Conservation (phyloP, 306 rosid species). For the Quercus bicolor region DNA sequence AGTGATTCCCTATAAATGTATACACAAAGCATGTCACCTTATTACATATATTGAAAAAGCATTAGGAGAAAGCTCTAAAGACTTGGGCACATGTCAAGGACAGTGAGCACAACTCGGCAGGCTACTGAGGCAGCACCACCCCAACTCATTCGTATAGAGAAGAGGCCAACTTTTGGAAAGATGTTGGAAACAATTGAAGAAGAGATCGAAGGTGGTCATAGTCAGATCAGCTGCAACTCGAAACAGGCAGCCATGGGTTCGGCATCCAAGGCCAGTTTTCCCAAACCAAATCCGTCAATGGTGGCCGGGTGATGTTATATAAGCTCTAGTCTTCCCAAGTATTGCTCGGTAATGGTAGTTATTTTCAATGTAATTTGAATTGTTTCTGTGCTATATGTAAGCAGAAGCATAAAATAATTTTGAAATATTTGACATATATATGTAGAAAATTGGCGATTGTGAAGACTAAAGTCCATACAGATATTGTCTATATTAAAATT, state of each 20-base stretch:
- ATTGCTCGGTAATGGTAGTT: background rate
- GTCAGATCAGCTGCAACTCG: background rate
- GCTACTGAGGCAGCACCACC: constrained; percentile 3
- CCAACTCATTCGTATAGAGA: background rate
- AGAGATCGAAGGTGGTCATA: background rate
- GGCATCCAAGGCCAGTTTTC: background rate
- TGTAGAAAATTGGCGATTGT: too few relatives aligned
- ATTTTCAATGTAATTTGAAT: background rate
- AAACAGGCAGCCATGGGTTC: background rate
- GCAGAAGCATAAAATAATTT: background rate
- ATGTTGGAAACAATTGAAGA: constrained; percentile 2
- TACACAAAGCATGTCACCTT: background rate
- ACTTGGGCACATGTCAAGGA: background rate
- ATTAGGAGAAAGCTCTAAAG: background rate
- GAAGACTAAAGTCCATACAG: too few relatives aligned
- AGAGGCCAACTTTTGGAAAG: background rate
- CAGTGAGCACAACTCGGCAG: background rate
- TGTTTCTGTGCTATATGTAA: background rate
- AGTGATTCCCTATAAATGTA: background rate
- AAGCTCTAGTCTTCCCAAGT: background rate
- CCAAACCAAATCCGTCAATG: background rate
- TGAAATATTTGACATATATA: too few relatives aligned
- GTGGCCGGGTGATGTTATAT: background rate
- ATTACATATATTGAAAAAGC: background rate
- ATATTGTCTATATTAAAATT: too few relatives aligned